Base-by-base conservation (phyloP, 2,329 filamentous ascomycete species). In the Pseudogymnoascus sp. region DNA sequence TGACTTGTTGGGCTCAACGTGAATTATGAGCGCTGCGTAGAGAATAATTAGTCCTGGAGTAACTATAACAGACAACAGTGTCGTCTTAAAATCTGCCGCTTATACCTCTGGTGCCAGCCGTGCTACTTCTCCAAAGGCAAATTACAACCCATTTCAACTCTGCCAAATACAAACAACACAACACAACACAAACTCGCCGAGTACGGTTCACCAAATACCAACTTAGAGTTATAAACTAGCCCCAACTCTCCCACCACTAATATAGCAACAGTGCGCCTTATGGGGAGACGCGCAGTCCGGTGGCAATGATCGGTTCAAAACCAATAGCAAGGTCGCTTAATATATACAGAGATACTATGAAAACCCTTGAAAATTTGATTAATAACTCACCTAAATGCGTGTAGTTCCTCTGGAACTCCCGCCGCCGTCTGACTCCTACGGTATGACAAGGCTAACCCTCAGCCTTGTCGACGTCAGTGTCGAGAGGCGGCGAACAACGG, bases 391-490 rank as follows among this genome's bases (percentile, higher is more conserved):
- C 2, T 4, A 4, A 28, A 28, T 9, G 9, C 7, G 23, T 52
- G 45, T 52, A 52, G 5, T 10, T 52, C 9, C n/a, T 28, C 13
- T 45, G 2, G 7, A 28, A 28, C 38, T 52, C 23, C n/a, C 2
- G n/a, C 26, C 26, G 9, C 45, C 45, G 26, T 52, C 45, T 52
- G 26, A 52, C 26, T 52, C 45, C 45, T 2, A 52, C 45, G 45
- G 45, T 30, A 30, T 52, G 45, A 18, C n/a, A 4, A 52, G 45
- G 45, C 45, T 52, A 52, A 33, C 3, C 45, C 26, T 33, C 45
- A 52, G 45, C 45, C 45, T 52, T 30, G 45, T 26, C 45, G 45
- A 52, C 45, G 45, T 52, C 45, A 52, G 45, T 19, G 45, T 33
- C 45, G 10, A 30, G 45, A 48, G 45, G 45, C 45, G 45, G 45